These are phyloP conservation scores for Leccinum longicurvipes DNA, from an alignment of 768 basidiomycete genomes.

Conservation along the genomic window DNA sequence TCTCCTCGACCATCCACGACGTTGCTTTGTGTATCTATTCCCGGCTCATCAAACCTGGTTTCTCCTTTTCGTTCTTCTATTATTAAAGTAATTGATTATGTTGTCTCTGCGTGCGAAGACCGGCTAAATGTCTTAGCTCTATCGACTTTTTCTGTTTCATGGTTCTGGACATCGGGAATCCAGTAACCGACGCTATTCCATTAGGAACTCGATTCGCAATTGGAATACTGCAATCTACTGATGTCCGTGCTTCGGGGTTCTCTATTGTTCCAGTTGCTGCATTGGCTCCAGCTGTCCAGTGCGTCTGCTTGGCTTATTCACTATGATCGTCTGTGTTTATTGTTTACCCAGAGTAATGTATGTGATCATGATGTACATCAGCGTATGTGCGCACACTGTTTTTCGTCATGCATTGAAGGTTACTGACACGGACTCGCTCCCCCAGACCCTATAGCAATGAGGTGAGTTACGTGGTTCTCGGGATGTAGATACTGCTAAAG, in stretches of 20 bases:
- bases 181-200: slow-evolving; percentile 65
- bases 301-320: slow-evolving; percentile 25
- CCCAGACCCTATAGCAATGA: slow-evolving; percentile 77
- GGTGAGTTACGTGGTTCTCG: slow-evolving; percentile 36
- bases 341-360: slow-evolving; percentile 62
- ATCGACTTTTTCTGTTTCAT: slow-evolving; percentile 92
- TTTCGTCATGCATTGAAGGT: not conserved
- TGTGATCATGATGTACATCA: slow-evolving; percentile 93
- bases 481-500: not conserved
- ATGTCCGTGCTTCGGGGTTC: slow-evolving; percentile 89
- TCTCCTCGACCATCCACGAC: slow-evolving; percentile 90
- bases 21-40: slow-evolving; percentile 88
- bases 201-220: slow-evolving; percentile 64
- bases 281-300: slow-evolving; percentile 91
- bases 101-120: not conserved
- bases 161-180: slow-evolving; percentile 81
- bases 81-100: slow-evolving; percentile 52
- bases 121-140: slow-evolving; percentile 38
- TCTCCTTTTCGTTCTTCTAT: slow-evolving; percentile 62
- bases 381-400: slow-evolving; percentile 56
- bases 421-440: slow-evolving; percentile 3
- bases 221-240: slow-evolving; percentile 74
- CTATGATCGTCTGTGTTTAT: not conserved
- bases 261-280: slow-evolving; percentile 64
- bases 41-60: slow-evolving; percentile 96